Evolutionary conservation across 2,329 filamentous ascomycete genomes (phyloP).

Genomic region (Alternaria arborescens): DNA sequence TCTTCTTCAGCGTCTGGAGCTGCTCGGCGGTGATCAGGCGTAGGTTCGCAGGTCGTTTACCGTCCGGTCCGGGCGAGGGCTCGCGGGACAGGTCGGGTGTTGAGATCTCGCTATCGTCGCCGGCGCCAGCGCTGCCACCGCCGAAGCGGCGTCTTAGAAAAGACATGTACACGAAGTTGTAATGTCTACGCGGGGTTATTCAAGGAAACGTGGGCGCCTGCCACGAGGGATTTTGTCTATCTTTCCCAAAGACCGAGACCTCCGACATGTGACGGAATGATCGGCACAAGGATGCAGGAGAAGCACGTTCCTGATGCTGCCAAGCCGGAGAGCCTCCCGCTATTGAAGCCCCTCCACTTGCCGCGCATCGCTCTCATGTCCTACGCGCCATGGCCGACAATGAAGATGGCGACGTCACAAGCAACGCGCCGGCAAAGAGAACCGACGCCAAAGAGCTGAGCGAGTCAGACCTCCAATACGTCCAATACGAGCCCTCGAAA

Average conservation of each 20-base stretch:
- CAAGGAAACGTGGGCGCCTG: background rate
- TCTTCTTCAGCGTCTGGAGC: constrained; percentile 58
- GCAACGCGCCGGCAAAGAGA: background rate
- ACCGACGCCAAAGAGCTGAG: background rate
- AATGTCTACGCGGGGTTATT: background rate
- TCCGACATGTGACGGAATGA: constrained; percentile 25
- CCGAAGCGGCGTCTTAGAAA: constrained; percentile 50
- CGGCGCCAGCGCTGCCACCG: constrained; percentile 25
- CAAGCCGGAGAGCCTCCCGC: constrained; percentile 12
- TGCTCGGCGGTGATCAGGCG: constrained; percentile 62
- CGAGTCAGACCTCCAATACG: constrained; percentile 60
- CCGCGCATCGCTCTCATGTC: constrained; percentile 2
- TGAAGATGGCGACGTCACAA: constrained; percentile 4
- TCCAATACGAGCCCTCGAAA: constrained; percentile 67
- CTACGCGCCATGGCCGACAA: constrained; percentile 10
- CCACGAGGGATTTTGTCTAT: constrained; percentile 1
- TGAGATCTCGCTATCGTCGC: constrained; percentile 32
- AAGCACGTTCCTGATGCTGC: constrained; percentile 9
- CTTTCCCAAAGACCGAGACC: constrained; percentile 6
- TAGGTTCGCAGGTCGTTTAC: constrained; percentile 54
- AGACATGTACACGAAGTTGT: constrained; percentile 37
- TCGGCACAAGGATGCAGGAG: constrained; percentile 13
- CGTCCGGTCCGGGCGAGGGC: constrained; percentile 43
- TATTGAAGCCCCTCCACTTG: constrained; percentile 6
- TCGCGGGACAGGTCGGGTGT: constrained; percentile 51